Percentiles rank a stretch among this genome's conserved stretches.
These are phyloP conservation scores for Dipteronia sinensis DNA, from an alignment of 345 rosid species.

Conservation along the genomic window DNA sequence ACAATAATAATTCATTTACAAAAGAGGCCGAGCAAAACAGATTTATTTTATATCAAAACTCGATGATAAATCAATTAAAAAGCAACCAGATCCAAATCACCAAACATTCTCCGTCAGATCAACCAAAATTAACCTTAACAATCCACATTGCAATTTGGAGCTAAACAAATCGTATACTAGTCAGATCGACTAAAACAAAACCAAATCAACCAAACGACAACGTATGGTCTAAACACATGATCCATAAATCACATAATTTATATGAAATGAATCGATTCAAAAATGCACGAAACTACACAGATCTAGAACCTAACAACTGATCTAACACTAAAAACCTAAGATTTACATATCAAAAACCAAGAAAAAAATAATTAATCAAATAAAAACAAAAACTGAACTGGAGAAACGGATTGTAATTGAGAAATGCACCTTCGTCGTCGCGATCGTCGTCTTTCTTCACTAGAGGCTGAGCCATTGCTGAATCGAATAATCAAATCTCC, in stretches of 20 bases:
- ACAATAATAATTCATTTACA: not conserved
- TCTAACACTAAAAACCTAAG: conserved; percentile 24
- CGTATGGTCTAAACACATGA: not conserved
- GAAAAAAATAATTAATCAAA: not conserved
- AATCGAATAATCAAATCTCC: conserved; percentile 17
- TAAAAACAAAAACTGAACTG: not conserved
- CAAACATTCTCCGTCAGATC: conserved; percentile 17
- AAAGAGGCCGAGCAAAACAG: not conserved
- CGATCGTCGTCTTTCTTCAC: conserved; percentile 98
- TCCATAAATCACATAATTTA: not conserved
- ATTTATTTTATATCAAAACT: not conserved
- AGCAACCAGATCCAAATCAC: conserved; percentile 21
- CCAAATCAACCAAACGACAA: conserved; percentile 10
- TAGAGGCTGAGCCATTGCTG: conserved; percentile 88
- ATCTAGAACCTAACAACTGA: conserved; percentile 51
- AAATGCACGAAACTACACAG: conserved; percentile 33
- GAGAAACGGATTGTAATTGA: conserved; percentile 15
- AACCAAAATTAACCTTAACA: conserved; percentile 10
- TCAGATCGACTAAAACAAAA: conserved; percentile 34
- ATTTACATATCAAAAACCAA: conserved; percentile 4
- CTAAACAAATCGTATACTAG: not conserved
- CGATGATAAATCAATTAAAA: not conserved
- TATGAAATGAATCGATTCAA: not conserved
- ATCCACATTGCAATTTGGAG: conserved; percentile 30
- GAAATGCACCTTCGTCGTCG: conserved; percentile 83